phyloP scores from a whole-genome alignment of 2,329 filamentous ascomycete genomes.

The Teratosphaeria nubilosa region DNA sequence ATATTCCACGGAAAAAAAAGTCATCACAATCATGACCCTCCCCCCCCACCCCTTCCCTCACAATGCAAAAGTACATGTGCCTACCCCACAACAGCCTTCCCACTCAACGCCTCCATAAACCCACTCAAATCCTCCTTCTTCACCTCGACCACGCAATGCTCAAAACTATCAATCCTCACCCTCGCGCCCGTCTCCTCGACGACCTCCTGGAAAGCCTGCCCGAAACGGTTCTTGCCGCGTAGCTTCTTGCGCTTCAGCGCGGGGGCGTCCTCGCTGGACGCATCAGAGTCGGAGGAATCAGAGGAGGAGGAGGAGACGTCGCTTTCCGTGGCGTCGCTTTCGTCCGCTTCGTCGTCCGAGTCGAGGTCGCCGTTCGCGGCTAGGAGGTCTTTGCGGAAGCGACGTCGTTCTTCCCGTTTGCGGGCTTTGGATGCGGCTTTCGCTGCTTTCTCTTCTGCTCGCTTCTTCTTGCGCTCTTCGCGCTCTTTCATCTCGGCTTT shows the following conservation, averaged over 20 bases:
- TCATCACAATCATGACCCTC: too few species aligned
- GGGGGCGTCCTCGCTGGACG: conserved; percentile 9
- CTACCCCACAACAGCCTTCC: conserved; percentile 62
- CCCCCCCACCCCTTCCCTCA: too few species aligned
- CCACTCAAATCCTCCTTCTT: conserved; percentile 85
- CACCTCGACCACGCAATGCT: conserved; percentile 96
- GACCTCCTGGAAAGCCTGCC: conserved; percentile 90
- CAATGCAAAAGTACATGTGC: background rate
- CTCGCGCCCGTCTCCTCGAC: conserved; percentile 81
- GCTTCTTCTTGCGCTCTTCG: conserved; percentile 49
- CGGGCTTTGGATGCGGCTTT: conserved; percentile 32
- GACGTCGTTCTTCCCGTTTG: conserved; percentile 26
- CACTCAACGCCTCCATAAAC: conserved; percentile 84
- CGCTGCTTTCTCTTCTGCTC: conserved; percentile 49
- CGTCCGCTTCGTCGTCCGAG: conserved; percentile 36
- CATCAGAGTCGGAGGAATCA: background rate
- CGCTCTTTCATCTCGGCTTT: conserved; percentile 40
- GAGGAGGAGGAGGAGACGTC: background rate
- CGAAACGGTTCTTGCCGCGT: conserved; percentile 70
- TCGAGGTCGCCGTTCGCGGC: conserved; percentile 41
- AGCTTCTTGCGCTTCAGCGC: conserved; percentile 40
- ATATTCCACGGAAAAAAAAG: too few species aligned
- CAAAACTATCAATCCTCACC: conserved; percentile 90
- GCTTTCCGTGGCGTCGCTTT: conserved; percentile 33
- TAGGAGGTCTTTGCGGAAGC: conserved; percentile 50